A percentile compares a stretch with the other conserved stretches of the same genome.
Conservation (phyloP, 1,139 yeast genomes). For the Debaryomycetaceae sp. region DNA sequence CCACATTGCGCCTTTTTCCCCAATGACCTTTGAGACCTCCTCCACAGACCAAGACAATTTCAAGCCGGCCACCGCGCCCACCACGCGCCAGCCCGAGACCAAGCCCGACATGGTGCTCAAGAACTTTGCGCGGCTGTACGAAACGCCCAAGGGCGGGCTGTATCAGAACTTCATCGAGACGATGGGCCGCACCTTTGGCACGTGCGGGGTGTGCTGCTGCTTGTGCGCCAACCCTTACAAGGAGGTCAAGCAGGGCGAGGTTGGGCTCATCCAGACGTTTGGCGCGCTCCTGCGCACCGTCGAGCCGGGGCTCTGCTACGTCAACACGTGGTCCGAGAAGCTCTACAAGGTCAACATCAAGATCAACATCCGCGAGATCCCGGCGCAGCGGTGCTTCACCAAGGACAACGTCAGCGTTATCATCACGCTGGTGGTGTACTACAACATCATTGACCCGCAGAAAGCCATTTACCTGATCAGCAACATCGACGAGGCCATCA, state of each 20-base stretch:
- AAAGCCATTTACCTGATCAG: slow-evolving; percentile 59
- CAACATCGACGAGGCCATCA: slow-evolving; percentile 54
- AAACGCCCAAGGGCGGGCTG: slow-evolving; percentile 30
- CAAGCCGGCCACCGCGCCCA: slow-evolving; percentile 15
- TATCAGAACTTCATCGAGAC: slow-evolving; percentile 39
- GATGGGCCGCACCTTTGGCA: slow-evolving; percentile 49
- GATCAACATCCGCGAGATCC: slow-evolving; percentile 61
- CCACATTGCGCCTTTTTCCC: background rate
- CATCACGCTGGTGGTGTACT: slow-evolving; percentile 65
- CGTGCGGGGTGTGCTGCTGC: slow-evolving; percentile 58
- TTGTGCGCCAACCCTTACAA: slow-evolving; percentile 60
- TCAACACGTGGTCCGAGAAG: slow-evolving; percentile 62
- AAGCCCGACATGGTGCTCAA: slow-evolving; percentile 29
- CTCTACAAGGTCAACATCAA: slow-evolving; percentile 51
- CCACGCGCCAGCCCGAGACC: slow-evolving; percentile 18
- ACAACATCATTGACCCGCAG: slow-evolving; percentile 66
- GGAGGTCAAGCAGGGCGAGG: slow-evolving; percentile 63
- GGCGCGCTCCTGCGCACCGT: slow-evolving; percentile 65
- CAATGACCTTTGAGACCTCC: slow-evolving; percentile 5
- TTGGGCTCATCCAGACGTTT: slow-evolving; percentile 64
- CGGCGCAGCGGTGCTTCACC: slow-evolving; percentile 66
- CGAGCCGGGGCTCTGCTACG: slow-evolving; percentile 67
- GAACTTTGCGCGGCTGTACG: slow-evolving; percentile 35
- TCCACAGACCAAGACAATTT: slow-evolving; percentile 9
- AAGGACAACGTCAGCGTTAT: slow-evolving; percentile 63